Percentiles rank a stretch among this genome's conserved stretches.
Evolutionary conservation across 192 early-diverging fungal genomes (phyloP).

Genomic region (Mycoemilia scoparia): DNA sequence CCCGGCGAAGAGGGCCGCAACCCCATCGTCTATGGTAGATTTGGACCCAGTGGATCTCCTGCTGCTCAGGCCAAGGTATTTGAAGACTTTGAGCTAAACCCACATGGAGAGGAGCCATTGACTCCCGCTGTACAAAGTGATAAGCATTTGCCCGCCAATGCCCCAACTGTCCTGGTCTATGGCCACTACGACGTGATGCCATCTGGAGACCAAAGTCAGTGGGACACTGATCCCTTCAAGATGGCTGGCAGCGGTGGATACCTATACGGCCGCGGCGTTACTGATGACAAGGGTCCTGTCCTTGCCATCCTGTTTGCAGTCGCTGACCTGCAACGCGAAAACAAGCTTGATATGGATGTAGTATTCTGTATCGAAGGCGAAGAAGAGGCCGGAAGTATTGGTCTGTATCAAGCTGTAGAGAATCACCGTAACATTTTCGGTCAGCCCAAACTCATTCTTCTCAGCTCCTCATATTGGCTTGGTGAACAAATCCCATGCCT

Average conservation of each 20-base stretch:
- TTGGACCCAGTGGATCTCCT: conserved; percentile 27
- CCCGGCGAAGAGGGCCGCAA: conserved; percentile 41
- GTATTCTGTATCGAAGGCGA: conserved; percentile 65
- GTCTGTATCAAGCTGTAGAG: conserved; percentile 41
- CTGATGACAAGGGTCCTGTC: conserved; percentile 70
- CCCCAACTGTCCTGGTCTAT: conserved; percentile 46
- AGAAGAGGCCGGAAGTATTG: conserved; percentile 56
- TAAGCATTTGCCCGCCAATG: too few species aligned
- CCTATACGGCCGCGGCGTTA: conserved; percentile 56
- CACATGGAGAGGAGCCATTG: conserved; percentile 4
- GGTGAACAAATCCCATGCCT: conserved; percentile 57
- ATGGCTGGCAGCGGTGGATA: conserved; percentile 48
- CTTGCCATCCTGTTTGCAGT: conserved; percentile 53
- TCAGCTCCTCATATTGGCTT: conserved; percentile 62
- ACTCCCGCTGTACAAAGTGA: neutral
- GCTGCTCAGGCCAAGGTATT: too few species aligned
- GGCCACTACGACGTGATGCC: conserved; percentile 73
- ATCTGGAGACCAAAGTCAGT: conserved; percentile 40
- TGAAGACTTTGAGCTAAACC: too few species aligned
- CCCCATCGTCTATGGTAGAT: conserved; percentile 50
- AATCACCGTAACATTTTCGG: conserved; percentile 12
- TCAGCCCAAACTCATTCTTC: conserved; percentile 15
- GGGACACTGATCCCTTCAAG: conserved; percentile 46
- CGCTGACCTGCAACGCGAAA: conserved; percentile 40
- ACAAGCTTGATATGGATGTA: conserved; percentile 37